Base-by-base conservation (phyloP, 1,284 basidiomycete species). In the Afroboletus lepidellus region DNA sequence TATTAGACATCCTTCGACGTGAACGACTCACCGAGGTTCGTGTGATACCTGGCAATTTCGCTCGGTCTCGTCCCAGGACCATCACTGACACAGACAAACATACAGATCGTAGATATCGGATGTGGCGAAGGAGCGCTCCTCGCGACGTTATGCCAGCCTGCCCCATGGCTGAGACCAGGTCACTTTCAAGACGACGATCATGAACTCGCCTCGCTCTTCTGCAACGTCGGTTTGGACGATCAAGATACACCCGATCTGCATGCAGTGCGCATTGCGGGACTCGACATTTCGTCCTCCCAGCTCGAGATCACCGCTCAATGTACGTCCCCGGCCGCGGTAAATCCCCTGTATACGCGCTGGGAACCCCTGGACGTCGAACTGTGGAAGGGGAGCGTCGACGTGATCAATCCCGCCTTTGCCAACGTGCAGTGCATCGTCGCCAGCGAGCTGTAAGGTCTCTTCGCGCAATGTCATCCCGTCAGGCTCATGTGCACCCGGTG, bases 391-490 rank as follows among this genome's bases (percentile, higher is more conserved):
- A 86, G 85, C 1, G 74, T 98, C 41, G 83, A 92, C 65, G 74
- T 75, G 8, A 77, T 88, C 61, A 97, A 97, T 62, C 75, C 83
- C 23, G 78, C 80, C 37, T 86, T 98, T 58, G 77, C 83, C 20
- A 81, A 77, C 41, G 78, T 83, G 20, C 92, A 97, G 55, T 94
- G 92, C 55, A 89, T 97, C 57, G 82, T 94, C 23, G 83, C 87
- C 18, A 87, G 85, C 7, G 94, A 98, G 77, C 88, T 97, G 85
- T 91, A 73, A 64, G 85, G 76, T 21, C 27, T 45, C 38, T 47
- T 50, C 41, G 30, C 48, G 34, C 44, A 46, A 32, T 44, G 23
- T 42, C 25, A 21, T 44, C 32, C 30, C 45, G n/a, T 36, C 27
- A 25, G 23, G 8, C 54, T 62, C 37, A 56, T 47, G 30, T 16